These are phyloP conservation scores for Eimeria acervulina DNA, from an alignment of 169 alveolate species.

Conservation along the genomic window DNA sequence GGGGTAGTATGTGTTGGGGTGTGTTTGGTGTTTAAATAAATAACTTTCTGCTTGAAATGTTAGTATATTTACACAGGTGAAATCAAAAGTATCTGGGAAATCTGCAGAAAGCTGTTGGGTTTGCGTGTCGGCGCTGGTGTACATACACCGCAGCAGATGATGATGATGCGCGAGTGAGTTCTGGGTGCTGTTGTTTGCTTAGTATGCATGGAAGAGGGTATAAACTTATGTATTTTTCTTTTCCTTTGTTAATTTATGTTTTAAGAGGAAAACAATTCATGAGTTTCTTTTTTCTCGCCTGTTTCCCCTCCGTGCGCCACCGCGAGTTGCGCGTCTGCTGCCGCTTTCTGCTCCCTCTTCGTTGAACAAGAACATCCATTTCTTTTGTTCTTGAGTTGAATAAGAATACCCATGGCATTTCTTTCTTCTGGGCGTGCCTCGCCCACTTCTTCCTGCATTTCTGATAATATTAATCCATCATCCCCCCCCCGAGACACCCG, in stretches of 20 bases:
- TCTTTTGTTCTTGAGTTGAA: background rate
- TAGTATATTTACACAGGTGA: background rate
- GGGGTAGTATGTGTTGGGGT: background rate
- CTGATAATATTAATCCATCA: background rate
- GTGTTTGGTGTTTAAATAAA: background rate
- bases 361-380: background rate
- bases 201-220: background rate
- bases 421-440: constrained; percentile 2
- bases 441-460: background rate
- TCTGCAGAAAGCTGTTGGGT: background rate
- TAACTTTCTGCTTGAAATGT: background rate
- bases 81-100: background rate
- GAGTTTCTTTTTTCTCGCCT: background rate
- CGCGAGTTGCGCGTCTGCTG: background rate
- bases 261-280: background rate
- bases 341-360: background rate
- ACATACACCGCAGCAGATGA: background rate
- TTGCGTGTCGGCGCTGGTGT: background rate
- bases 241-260: background rate
- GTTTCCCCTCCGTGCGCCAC: background rate
- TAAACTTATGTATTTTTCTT: background rate
- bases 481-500: background rate
- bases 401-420: background rate
- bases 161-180: background rate
- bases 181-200: background rate